Conservation (phyloP, 2,329 filamentous ascomycete genomes). For the Penicillium janthinellum region DNA sequence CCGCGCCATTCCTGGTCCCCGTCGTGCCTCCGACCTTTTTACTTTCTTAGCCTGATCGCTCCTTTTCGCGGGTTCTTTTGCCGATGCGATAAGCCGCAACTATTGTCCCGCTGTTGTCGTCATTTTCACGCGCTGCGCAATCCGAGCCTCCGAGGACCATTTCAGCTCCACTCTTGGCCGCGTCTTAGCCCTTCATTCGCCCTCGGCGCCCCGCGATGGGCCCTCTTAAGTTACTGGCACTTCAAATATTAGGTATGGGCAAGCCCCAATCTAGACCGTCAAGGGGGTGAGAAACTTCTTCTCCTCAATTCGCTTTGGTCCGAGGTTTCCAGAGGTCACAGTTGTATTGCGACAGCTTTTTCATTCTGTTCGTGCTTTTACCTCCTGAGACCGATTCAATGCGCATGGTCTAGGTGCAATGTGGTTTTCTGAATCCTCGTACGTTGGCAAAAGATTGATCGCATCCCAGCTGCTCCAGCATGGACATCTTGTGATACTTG, state of each 20-base stretch:
- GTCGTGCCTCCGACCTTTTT: neutral
- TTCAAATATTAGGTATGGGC: slow-evolving; percentile 4
- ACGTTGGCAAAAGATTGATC: neutral
- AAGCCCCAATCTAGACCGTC: slow-evolving; percentile 4
- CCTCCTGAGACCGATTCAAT: neutral
- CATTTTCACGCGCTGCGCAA: slow-evolving; percentile 11
- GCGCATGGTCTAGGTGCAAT: slow-evolving; percentile 1
- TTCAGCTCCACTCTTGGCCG: slow-evolving; percentile 7
- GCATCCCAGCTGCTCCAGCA: neutral
- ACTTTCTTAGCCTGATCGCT: neutral
- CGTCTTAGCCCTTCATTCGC: slow-evolving; percentile 15
- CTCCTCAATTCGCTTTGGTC: neutral
- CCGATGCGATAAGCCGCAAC: neutral
- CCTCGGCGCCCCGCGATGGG: neutral
- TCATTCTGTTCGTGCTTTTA: neutral
- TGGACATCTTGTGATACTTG: neutral
- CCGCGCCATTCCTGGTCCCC: neutral
- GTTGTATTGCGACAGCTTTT: neutral
- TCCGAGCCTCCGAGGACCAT: neutral
- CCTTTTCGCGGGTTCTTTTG: neutral
- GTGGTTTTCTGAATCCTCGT: neutral
- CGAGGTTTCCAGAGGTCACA: neutral
- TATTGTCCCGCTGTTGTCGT: slow-evolving; percentile 9
- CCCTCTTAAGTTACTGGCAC: neutral
- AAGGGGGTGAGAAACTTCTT: neutral